These are phyloP conservation scores for Sporothrix inflata DNA, from an alignment of 2,329 filamentous ascomycete genomes.

Conservation along the genomic window DNA sequence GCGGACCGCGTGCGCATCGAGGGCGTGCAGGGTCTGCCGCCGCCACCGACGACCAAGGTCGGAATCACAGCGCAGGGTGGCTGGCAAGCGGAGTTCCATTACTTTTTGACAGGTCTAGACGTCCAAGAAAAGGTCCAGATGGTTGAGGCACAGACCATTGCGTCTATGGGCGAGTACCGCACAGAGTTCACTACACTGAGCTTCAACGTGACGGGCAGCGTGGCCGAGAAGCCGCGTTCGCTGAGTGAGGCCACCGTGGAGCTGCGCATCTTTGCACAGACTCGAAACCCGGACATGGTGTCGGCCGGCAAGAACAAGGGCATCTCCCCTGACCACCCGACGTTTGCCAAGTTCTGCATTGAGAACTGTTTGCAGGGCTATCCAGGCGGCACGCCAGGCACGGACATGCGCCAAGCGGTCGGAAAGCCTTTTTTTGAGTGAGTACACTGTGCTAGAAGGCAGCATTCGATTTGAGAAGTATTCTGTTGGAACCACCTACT, in stretches of 20 bases:
- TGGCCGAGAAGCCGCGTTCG: conserved; percentile 37
- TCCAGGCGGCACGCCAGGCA: conserved; percentile 36
- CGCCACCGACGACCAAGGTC: conserved; percentile 42
- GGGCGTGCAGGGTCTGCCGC: conserved; percentile 41
- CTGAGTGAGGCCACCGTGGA: conserved; percentile 45
- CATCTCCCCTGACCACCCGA: conserved; percentile 26
- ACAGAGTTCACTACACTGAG: conserved; percentile 36
- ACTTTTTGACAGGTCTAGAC: conserved; percentile 29
- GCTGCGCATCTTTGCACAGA: conserved; percentile 46
- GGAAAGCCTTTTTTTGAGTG: conserved; percentile 36
- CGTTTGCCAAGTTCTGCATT: conserved; percentile 37
- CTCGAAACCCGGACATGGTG: conserved; percentile 39
- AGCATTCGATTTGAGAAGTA: too few species aligned
- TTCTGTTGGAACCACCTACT: background rate
- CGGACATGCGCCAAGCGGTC: conserved; percentile 37
- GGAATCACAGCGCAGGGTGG: conserved; percentile 37
- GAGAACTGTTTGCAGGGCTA: conserved; percentile 36
- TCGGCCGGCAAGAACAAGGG: conserved; percentile 27
- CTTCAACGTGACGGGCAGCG: conserved; percentile 41
- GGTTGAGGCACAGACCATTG: conserved; percentile 40
- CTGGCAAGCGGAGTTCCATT: conserved; percentile 37
- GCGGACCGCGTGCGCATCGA: conserved; percentile 40
- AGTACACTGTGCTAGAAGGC: background rate
- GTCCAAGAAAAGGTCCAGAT: conserved; percentile 32
- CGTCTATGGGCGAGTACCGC: conserved; percentile 32